Conservation (phyloP, 2,329 filamentous ascomycete species). For the Fusarium fracticaudum region DNA sequence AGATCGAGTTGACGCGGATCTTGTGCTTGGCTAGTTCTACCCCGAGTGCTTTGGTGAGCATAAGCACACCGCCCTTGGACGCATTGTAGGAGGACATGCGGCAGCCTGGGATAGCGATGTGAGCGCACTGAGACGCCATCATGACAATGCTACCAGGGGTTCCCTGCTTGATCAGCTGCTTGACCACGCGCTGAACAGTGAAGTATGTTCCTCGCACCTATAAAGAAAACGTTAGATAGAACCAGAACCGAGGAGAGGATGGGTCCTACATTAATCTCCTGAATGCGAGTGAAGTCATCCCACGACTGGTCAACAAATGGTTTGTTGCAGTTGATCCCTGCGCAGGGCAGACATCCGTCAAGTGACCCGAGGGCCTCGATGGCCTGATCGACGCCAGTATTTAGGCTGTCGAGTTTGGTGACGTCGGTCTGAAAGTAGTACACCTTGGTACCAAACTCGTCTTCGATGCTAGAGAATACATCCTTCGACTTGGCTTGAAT, state of each 20-base stretch:
- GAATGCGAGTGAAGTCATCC: not conserved
- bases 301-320: not conserved
- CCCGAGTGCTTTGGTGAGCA: conserved; percentile 50
- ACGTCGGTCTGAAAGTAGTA: not conserved
- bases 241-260: not conserved
- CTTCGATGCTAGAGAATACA: not conserved
- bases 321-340: not conserved
- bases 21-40: conserved; percentile 49
- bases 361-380: not conserved
- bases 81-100: conserved; percentile 52
- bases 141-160: conserved; percentile 51
- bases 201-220: conserved; percentile 50
- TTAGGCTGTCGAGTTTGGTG: not conserved
- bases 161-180: conserved; percentile 51
- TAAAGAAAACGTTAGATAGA: not conserved
- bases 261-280: not conserved
- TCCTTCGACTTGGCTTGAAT: not conserved
- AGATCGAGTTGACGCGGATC: conserved; percentile 51
- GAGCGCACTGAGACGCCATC: conserved; percentile 27
- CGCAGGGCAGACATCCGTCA: not conserved
- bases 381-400: not conserved
- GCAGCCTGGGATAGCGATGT: conserved; percentile 23
- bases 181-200: conserved; percentile 49
- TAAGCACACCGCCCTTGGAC: conserved; percentile 52
- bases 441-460: not conserved